phyloP scores from a whole-genome alignment of 495 filamentous ascomycete species.

The Aspergillus hancockii region DNA sequence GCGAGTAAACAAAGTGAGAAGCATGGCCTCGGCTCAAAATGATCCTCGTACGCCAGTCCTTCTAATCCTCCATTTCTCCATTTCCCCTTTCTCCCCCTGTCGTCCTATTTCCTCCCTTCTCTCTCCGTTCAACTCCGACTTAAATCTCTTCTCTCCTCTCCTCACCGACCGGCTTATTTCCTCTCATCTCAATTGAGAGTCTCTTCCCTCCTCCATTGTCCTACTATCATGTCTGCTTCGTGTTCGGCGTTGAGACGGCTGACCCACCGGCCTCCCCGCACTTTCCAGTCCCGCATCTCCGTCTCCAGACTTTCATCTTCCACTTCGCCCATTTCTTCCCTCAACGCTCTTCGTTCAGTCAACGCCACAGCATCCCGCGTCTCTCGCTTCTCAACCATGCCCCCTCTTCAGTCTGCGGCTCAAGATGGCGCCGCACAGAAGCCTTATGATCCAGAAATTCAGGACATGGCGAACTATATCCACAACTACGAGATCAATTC shows the following conservation, averaged over 20 bases:
- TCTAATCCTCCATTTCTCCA: slow-evolving; percentile 13
- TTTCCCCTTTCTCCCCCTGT: slow-evolving; percentile 7
- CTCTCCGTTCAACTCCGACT: slow-evolving; percentile 15
- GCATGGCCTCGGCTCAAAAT: slow-evolving; percentile 23
- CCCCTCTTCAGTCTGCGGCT: slow-evolving; percentile 42
- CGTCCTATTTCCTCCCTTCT: slow-evolving; percentile 13
- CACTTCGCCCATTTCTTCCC: slow-evolving; percentile 25
- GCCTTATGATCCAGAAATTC: slow-evolving; percentile 86
- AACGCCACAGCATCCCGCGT: slow-evolving; percentile 25
- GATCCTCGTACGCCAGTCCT: slow-evolving; percentile 17
- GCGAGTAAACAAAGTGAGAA: slow-evolving; percentile 12
- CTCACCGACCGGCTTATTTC: neutral
- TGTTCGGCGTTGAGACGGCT: slow-evolving; percentile 45
- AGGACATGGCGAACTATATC: slow-evolving; percentile 91
- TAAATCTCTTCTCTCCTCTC: slow-evolving; percentile 1
- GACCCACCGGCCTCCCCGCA: slow-evolving; percentile 53
- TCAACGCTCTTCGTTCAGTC: slow-evolving; percentile 19
- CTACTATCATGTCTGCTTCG: slow-evolving; percentile 31
- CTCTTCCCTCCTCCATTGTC: slow-evolving; percentile 21
- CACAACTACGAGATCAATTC: slow-evolving; percentile 89
- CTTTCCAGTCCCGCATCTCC: slow-evolving; percentile 45
- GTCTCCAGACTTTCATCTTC: slow-evolving; percentile 37
- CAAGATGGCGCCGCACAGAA: slow-evolving; percentile 39
- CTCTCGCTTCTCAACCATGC: slow-evolving; percentile 51
- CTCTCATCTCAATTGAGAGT: slow-evolving; percentile 13